phyloP scores from a whole-genome alignment of 2,329 filamentous ascomycete genomes.

The Paramyrothecium roridum region DNA sequence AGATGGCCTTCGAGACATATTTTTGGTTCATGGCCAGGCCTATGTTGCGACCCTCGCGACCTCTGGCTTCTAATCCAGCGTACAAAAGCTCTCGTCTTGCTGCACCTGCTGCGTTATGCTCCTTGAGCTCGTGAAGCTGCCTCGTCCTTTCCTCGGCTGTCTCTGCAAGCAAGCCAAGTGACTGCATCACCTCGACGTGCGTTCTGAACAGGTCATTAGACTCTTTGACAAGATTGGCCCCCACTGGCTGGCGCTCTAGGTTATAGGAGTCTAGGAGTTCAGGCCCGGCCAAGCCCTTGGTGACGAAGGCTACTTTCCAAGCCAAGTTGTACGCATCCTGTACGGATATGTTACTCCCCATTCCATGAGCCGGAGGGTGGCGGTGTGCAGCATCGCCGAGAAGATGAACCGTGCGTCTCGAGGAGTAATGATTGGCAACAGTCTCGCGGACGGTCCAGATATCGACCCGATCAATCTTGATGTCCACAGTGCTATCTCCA shows the following conservation, averaged over 20 bases:
- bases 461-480: slow-evolving; percentile 48
- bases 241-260: slow-evolving; percentile 47
- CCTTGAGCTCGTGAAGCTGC: slow-evolving; percentile 37
- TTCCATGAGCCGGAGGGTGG: slow-evolving; percentile 54
- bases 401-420: slow-evolving; percentile 39
- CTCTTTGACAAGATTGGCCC: slow-evolving; percentile 43
- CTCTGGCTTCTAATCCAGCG: slow-evolving; percentile 36
- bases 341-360: slow-evolving; percentile 57
- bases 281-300: slow-evolving; percentile 23
- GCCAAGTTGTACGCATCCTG: slow-evolving; percentile 55
- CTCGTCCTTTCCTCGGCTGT: slow-evolving; percentile 33
- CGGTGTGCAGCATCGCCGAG: slow-evolving; percentile 54
- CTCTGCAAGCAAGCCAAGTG: slow-evolving; percentile 38
- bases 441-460: slow-evolving; percentile 62
- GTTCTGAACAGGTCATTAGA: slow-evolving; percentile 56
- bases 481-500: slow-evolving; percentile 47
- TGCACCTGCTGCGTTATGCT: slow-evolving; percentile 31
- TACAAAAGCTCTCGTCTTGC: slow-evolving; percentile 34
- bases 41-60: slow-evolving; percentile 50
- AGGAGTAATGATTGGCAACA: slow-evolving; percentile 53
- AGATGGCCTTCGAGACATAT: slow-evolving; percentile 45
- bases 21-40: slow-evolving; percentile 59
- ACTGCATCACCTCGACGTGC: slow-evolving; percentile 42
- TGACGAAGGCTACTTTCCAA: slow-evolving; percentile 51
- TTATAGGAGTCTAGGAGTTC: slow-evolving; percentile 40